A percentile compares a stretch with the other conserved stretches of the same genome.
Evolutionary conservation across 495 filamentous ascomycete genomes (phyloP).

Genomic region (Neurospora sp.): DNA sequence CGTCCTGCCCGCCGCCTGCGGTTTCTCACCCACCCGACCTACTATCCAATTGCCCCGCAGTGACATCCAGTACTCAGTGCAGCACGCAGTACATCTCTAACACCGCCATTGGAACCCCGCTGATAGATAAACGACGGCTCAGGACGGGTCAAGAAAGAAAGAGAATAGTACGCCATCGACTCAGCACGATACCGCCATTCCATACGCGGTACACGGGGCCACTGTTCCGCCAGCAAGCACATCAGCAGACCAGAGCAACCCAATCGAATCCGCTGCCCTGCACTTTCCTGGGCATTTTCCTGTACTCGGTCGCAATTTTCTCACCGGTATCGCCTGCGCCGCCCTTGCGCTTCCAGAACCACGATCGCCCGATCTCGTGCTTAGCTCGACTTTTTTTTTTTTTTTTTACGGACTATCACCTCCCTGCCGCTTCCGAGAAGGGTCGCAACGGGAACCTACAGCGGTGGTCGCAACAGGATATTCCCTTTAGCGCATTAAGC

Average conservation of each 20-base stretch:
- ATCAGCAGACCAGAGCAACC: neutral
- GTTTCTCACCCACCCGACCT: conserved; percentile 12
- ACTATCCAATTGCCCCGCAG: conserved; percentile 15
- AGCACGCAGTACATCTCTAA: conserved; percentile 3
- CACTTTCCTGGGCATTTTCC: neutral
- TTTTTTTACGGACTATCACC: neutral
- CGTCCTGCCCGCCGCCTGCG: conserved; percentile 3
- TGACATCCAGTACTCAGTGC: neutral
- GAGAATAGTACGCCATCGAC: conserved; percentile 18
- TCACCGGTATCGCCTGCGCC: neutral
- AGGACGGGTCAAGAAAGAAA: conserved; percentile 1
- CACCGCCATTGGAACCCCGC: conserved; percentile 17
- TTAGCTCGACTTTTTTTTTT: neutral
- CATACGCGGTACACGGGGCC: conserved; percentile 14
- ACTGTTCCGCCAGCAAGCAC: conserved; percentile 10
- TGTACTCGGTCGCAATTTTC: neutral
- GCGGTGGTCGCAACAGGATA: neutral
- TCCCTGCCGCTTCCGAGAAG: neutral
- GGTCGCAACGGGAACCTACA: neutral
- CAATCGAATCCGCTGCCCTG: neutral
- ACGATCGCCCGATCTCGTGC: neutral
- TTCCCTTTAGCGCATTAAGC: neutral
- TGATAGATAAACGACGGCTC: conserved; percentile 23
- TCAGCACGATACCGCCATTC: conserved; percentile 2
- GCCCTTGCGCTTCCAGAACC: neutral